Base-by-base conservation (phyloP, 345 rosid species). In the Syzygium aromaticum region DNA sequence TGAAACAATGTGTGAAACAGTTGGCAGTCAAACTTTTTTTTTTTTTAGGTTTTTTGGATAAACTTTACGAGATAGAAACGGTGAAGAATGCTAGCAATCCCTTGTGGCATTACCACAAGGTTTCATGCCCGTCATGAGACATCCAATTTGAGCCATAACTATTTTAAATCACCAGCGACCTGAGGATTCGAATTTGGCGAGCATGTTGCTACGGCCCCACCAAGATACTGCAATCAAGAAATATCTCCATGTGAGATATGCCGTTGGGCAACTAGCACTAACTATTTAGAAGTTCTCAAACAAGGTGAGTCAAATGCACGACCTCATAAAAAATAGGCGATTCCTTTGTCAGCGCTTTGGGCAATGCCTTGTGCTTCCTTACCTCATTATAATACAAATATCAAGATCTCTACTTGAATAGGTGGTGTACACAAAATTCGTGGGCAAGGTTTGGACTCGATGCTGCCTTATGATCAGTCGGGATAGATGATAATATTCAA, bases 161-260 rank as follows among this genome's bases (percentile, higher is more conserved):
- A 73, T 9, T 19, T 38, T 73, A 49, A 73, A 19, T 1, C 49
- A 3, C 14, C 12, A 0, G 5, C 9, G 0, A n/a, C 1, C 0
- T 7, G 17, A n/a, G 0, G 38, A 4, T 61, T 17, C 3, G 7
- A n/a, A 61, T n/a, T 61, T 0, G 2, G 0, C 16, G 9, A 59
- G 30, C 30, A 0, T 59, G 0, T 59, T 3, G 6, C 30, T 11
- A 0, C 64, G 25, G 12, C 16, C 30, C 64, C 30, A 59, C 1
- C 2, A 0, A 61, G 9, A 61, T 61, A 1, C 9, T n/a, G 38
- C 4, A 14, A 14, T 61, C 0, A 3, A 6, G 2, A 61, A 61
- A 61, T 61, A 61, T 61, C 6, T 8, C 33, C 73, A n/a, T 0
- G 8, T 9, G 14, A 14, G 14, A 61, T 19, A 61, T 15, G 13